These are phyloP conservation scores for Auriscalpium vulgare DNA, from an alignment of 768 basidiomycete genomes.

Conservation along the genomic window DNA sequence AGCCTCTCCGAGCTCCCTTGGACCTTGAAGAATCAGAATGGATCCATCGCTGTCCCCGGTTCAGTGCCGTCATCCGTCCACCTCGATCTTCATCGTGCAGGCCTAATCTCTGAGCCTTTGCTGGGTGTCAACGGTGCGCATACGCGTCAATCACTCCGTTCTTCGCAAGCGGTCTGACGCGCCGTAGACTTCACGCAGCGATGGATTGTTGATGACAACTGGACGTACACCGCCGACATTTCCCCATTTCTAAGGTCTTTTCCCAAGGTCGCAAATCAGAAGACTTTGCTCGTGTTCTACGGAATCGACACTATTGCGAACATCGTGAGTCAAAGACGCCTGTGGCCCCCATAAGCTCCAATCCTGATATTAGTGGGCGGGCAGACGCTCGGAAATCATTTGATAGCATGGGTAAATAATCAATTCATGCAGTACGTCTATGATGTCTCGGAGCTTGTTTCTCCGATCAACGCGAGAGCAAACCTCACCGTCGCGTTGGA, in stretches of 20 bases:
- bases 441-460: slow-evolving; percentile 32
- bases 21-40: slow-evolving; percentile 47
- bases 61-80: slow-evolving; percentile 46
- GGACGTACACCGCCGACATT: slow-evolving; percentile 51
- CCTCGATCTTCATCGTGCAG: slow-evolving; percentile 42
- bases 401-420: slow-evolving; percentile 51
- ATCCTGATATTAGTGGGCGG: not conserved
- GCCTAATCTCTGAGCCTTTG: slow-evolving; percentile 46
- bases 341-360: not conserved
- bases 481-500: slow-evolving; percentile 46
- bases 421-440: slow-evolving; percentile 48
- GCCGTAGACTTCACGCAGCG: slow-evolving; percentile 42
- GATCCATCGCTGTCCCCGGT: slow-evolving; percentile 45
- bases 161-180: not conserved
- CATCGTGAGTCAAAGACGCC: slow-evolving; percentile 27
- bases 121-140: slow-evolving; percentile 48
- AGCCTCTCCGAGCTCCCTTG: slow-evolving; percentile 40
- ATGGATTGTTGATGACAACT: slow-evolving; percentile 49
- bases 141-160: not conserved
- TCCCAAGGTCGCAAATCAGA: slow-evolving; percentile 17
- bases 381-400: slow-evolving; percentile 42
- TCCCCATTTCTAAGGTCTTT: slow-evolving; percentile 31
- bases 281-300: slow-evolving; percentile 42
- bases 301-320: slow-evolving; percentile 52
- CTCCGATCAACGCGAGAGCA: slow-evolving; percentile 15